A percentile compares a stretch with the other conserved stretches of the same genome.
These are phyloP conservation scores for Pythium monospermum DNA, from an alignment of 352 stramenopile genomes.

Conservation along the genomic window DNA sequence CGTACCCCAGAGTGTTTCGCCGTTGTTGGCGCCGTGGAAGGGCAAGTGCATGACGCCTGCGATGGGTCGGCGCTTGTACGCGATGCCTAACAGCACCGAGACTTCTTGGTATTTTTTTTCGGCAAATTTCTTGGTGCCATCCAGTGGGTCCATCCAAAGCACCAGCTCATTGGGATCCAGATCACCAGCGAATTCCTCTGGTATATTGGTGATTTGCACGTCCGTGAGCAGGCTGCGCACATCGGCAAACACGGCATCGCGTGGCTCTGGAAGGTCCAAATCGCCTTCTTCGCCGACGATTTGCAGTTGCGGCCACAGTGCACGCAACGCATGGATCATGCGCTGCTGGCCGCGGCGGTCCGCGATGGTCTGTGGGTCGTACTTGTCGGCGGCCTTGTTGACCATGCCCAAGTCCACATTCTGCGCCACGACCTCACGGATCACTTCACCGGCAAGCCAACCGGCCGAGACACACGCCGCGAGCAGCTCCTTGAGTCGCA, in stretches of 20 bases:
- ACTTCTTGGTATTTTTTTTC: constrained; percentile 69
- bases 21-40: constrained; percentile 43
- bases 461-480: constrained; percentile 54
- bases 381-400: constrained; percentile 71
- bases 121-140: constrained; percentile 77
- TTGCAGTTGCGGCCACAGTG: constrained; percentile 43
- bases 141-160: constrained; percentile 74
- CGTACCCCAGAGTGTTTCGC: constrained; percentile 67
- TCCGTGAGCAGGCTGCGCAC: constrained; percentile 22
- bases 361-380: constrained; percentile 74
- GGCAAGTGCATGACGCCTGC: constrained; percentile 70
- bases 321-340: constrained; percentile 53
- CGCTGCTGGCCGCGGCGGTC: constrained; percentile 73
- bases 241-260: constrained; percentile 49
- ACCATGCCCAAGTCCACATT: constrained; percentile 54
- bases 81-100: constrained; percentile 71
- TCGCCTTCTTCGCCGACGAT: constrained; percentile 74
- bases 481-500: constrained; percentile 33
- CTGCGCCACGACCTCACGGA: constrained; percentile 57
- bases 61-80: constrained; percentile 56
- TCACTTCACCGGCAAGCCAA: constrained; percentile 49
- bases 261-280: constrained; percentile 33
- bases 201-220: constrained; percentile 12
- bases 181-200: constrained; percentile 13
- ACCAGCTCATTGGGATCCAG: constrained; percentile 49